phyloP scores from a whole-genome alignment of 2,329 filamentous ascomycete species.

The Chaetomium globosum region DNA sequence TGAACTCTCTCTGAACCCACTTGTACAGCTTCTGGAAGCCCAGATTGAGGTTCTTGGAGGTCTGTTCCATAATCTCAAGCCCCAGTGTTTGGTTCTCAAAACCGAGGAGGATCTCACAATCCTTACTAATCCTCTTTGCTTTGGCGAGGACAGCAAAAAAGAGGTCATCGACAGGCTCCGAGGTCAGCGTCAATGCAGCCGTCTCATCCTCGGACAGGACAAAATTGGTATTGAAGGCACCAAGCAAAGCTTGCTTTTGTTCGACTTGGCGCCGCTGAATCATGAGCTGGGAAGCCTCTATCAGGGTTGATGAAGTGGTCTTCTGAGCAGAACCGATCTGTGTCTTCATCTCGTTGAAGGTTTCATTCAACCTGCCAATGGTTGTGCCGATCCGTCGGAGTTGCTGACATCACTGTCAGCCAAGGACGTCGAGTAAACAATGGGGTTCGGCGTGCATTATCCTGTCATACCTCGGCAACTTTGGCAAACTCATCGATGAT shows the following conservation, averaged over 20 bases:
- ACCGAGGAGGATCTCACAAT: conserved; percentile 86
- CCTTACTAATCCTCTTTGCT: conserved; percentile 83
- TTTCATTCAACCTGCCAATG: conserved; percentile 75
- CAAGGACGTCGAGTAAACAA: background rate
- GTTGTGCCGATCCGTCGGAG: conserved; percentile 78
- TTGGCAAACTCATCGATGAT: conserved; percentile 86
- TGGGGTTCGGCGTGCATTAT: background rate
- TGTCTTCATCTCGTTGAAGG: conserved; percentile 76
- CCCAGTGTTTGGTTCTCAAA: conserved; percentile 88
- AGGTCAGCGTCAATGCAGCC: conserved; percentile 71
- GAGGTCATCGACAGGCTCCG: conserved; percentile 78
- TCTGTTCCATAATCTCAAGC: conserved; percentile 88
- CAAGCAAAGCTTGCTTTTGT: conserved; percentile 75
- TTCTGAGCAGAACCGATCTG: conserved; percentile 75
- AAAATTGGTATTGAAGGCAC: conserved; percentile 80
- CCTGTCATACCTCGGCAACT: conserved; percentile 73
- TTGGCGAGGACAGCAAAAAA: conserved; percentile 80
- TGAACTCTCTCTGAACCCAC: conserved; percentile 94
- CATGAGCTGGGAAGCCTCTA: conserved; percentile 75
- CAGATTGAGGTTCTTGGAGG: conserved; percentile 79
- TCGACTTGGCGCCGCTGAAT: conserved; percentile 73
- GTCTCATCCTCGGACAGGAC: conserved; percentile 80
- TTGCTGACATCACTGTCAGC: conserved; percentile 61
- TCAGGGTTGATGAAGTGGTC: conserved; percentile 72
- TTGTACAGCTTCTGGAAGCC: conserved; percentile 95